A percentile compares a stretch with the other conserved stretches of the same genome.
phyloP scores from a whole-genome alignment of 2,329 filamentous ascomycete species.

The Lasiodiplodia theobromae region DNA sequence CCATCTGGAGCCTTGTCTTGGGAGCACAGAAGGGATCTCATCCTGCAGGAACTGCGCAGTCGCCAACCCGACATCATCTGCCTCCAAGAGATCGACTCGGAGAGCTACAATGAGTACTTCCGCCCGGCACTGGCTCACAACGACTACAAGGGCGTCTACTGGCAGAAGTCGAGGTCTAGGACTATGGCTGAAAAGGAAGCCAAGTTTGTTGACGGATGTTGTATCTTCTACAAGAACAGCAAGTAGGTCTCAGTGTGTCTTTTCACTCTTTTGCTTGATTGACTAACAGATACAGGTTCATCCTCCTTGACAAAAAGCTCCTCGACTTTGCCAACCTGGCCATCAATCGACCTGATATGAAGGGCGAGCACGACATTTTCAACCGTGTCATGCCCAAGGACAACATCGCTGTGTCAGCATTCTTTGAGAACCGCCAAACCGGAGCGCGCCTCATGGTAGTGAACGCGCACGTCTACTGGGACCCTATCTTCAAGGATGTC shows the following conservation, averaged over 20 bases:
- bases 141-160: slow-evolving; percentile 94
- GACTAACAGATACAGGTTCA: slow-evolving; percentile 60
- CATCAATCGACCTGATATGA: slow-evolving; percentile 95
- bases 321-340: slow-evolving; percentile 91
- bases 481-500: slow-evolving; percentile 87
- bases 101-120: slow-evolving; percentile 92
- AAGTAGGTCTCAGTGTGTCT: slow-evolving; percentile 59
- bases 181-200: slow-evolving; percentile 93
- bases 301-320: slow-evolving; percentile 90
- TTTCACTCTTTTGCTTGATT: not conserved
- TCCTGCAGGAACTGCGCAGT: slow-evolving; percentile 80
- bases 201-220: slow-evolving; percentile 91
- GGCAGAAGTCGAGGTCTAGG: slow-evolving; percentile 86
- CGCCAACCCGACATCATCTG: slow-evolving; percentile 89
- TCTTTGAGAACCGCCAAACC: slow-evolving; percentile 89
- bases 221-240: slow-evolving; percentile 93
- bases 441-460: slow-evolving; percentile 92
- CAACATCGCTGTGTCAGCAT: slow-evolving; percentile 90
- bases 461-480: slow-evolving; percentile 96
- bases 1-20: slow-evolving; percentile 81
- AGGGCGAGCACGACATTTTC: slow-evolving; percentile 96
- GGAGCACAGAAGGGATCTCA: slow-evolving; percentile 84
- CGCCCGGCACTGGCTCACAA: slow-evolving; percentile 82
- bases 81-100: slow-evolving; percentile 90
- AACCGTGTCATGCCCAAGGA: slow-evolving; percentile 99